Base-by-base conservation (phyloP, 1,284 basidiomycete genomes). In the Nidula niveotomentosa region DNA sequence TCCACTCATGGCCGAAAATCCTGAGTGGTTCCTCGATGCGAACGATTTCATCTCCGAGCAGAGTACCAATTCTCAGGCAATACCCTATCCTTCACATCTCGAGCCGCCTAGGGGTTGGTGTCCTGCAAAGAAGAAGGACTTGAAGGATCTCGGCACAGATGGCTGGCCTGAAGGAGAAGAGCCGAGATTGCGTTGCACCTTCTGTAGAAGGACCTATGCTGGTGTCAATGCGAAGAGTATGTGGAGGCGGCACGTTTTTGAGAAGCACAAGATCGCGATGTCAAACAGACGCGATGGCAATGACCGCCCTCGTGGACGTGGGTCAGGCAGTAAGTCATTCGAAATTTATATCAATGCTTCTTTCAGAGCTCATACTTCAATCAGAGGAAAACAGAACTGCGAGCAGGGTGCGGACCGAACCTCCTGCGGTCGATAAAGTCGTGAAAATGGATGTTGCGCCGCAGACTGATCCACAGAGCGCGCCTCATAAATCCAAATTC, bases 181-280 rank as follows among this genome's bases (percentile, higher is more conserved):
- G 61, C 89, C 89, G 5, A 75, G 86, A 34, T 75, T 92, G 17
- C 78, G 90, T 48, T 92, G 90, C 69, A 91, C 90, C 1, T 91
- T 92, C 64, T 92, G 90, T 62, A 75, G 90, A 56, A 78, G 89
- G 58, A 86, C 83, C 3, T 92, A 92, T 61, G 86, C 88, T 3
- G 90, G 90, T 8, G 86, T 90, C 30, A 92, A 92, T 64, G 90
- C 90, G 8, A 91, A 92, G 69, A 91, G 89, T 61, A 92, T 92
- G 90, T 92, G 90, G 90, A 74, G 90, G 54, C 77, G 90, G 53
- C 90, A 92, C 67, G 89, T 92, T 15, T 90, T 87, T 59, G 90
- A 92, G 70, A 92, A 92, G 63, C 90, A 92, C 68, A 91, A 90
- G 69, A 89, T 92, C 62, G 87, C 89, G 35, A 92, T 92, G 90